phyloP scores from a whole-genome alignment of 495 filamentous ascomycete genomes.

The Aspergillus ostianus region DNA sequence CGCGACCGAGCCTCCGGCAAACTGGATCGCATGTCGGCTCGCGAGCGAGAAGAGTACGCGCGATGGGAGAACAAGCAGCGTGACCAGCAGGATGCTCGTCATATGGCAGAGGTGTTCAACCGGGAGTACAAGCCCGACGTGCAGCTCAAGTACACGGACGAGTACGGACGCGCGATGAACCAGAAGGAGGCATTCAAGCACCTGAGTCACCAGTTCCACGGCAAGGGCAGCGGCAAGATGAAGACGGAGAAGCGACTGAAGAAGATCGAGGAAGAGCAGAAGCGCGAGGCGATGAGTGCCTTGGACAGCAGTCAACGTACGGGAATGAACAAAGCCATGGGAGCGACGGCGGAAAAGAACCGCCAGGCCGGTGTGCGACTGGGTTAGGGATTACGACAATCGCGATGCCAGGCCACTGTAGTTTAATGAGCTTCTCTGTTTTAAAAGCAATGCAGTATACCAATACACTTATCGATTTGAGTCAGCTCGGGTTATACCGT shows the following conservation, averaged over 20 bases:
- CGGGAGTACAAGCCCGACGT: conserved; percentile 86
- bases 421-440: conserved; percentile 6
- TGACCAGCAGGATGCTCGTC: conserved; percentile 75
- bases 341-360: conserved; percentile 71
- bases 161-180: conserved; percentile 77
- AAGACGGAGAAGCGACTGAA: conserved; percentile 97
- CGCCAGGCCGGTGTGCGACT: conserved; percentile 87
- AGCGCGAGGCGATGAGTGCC: conserved; percentile 73
- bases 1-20: conserved; percentile 77
- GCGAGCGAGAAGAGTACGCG: conserved; percentile 88
- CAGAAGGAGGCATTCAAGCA: conserved; percentile 97
- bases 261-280: conserved; percentile 96
- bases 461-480: background rate
- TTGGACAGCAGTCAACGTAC: conserved; percentile 79
- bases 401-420: background rate
- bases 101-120: conserved; percentile 80
- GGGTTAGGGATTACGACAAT: conserved; percentile 43
- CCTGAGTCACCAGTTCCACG: conserved; percentile 95
- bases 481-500: too few relatives aligned
- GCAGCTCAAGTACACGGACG: conserved; percentile 86
- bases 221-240: conserved; percentile 93
- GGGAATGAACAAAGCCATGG: conserved; percentile 78
- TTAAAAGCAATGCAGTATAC: conserved; percentile 8
- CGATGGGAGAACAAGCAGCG: conserved; percentile 82
- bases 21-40: conserved; percentile 80